phyloP scores from a whole-genome alignment of 2,329 filamentous ascomycete species.

The Aspergillus quadricinctus region DNA sequence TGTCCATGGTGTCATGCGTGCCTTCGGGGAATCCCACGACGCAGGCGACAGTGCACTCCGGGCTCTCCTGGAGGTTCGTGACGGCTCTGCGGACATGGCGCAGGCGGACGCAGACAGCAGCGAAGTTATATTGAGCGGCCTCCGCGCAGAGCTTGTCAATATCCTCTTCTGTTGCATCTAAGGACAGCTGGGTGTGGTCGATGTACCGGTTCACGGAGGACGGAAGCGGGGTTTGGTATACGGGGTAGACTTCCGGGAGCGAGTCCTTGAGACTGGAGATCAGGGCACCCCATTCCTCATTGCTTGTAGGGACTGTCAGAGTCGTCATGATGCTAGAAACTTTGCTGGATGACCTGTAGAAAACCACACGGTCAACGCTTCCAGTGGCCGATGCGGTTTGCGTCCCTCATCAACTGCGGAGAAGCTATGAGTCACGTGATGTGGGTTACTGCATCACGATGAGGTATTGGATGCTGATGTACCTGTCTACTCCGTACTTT shows the following conservation, averaged over 20 bases:
- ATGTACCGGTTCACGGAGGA: slow-evolving; percentile 32
- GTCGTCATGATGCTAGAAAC: slow-evolving; percentile 11
- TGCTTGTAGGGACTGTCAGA: slow-evolving; percentile 20
- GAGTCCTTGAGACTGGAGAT: slow-evolving; percentile 23
- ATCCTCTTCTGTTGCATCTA: slow-evolving; percentile 43
- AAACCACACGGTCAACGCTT: neutral
- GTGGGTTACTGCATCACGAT: neutral
- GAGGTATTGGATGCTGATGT: neutral
- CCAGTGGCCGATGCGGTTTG: neutral
- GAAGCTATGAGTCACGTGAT: slow-evolving; percentile 6
- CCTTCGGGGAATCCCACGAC: slow-evolving; percentile 60
- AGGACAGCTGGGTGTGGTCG: slow-evolving; percentile 40
- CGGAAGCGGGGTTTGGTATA: slow-evolving; percentile 22
- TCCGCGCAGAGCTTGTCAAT: slow-evolving; percentile 54
- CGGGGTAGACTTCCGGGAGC: slow-evolving; percentile 20
- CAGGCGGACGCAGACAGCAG: slow-evolving; percentile 55
- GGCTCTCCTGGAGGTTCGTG: slow-evolving; percentile 41
- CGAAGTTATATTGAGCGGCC: slow-evolving; percentile 42
- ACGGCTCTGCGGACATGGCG: slow-evolving; percentile 50
- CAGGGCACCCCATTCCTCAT: slow-evolving; percentile 31
- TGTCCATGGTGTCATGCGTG: slow-evolving; percentile 48
- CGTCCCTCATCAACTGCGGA: slow-evolving; percentile 1
- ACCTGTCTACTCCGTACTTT: too few species aligned
- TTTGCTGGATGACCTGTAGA: neutral
- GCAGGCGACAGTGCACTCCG: slow-evolving; percentile 50